Percentiles rank a stretch among this genome's conserved stretches.
phyloP scores from a whole-genome alignment of 164 flowering plant genomes.

The Echeveria elegans region DNA sequence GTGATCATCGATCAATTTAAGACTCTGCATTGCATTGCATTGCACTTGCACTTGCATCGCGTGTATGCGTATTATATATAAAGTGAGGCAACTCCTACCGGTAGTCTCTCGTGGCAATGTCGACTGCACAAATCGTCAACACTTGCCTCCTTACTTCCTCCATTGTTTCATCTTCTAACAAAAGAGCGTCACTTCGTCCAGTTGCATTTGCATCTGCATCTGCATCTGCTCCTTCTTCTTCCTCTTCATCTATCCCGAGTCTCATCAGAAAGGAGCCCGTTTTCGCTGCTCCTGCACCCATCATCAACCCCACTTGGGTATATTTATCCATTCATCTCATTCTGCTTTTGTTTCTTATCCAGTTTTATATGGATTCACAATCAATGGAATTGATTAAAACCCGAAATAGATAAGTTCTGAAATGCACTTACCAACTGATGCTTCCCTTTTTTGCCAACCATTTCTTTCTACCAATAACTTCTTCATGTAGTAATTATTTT shows the following conservation, averaged over 20 bases:
- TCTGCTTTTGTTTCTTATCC: not conserved
- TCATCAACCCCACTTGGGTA: conserved; percentile 48
- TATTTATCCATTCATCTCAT: no score
- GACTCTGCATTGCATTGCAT: not conserved
- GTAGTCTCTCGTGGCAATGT: conserved; percentile 20
- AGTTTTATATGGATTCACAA: not conserved
- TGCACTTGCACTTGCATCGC: no score
- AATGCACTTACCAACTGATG: not conserved
- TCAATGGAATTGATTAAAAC: not conserved
- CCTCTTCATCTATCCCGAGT: conserved; percentile 25
- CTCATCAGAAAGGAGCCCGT: conserved; percentile 58
- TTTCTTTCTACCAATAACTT: not conserved
- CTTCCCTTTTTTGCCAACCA: not conserved
- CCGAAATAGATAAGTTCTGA: not conserved
- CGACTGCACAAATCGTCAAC: conserved; percentile 31
- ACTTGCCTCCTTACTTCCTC: conserved; percentile 21
- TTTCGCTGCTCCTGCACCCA: conserved; percentile 49
- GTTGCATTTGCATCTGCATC: not conserved
- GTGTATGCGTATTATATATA: not conserved
- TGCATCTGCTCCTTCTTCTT: conserved; percentile 12
- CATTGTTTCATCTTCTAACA: not conserved
- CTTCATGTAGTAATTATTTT: not conserved
- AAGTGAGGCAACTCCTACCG: not conserved
- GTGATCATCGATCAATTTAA: not conserved
- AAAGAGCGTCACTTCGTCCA: conserved; percentile 8